Percentiles rank a stretch among this genome's conserved stretches.
phyloP scores from a whole-genome alignment of 805 yeast genomes.

The Wickerhamomyces subpelliculosus region DNA sequence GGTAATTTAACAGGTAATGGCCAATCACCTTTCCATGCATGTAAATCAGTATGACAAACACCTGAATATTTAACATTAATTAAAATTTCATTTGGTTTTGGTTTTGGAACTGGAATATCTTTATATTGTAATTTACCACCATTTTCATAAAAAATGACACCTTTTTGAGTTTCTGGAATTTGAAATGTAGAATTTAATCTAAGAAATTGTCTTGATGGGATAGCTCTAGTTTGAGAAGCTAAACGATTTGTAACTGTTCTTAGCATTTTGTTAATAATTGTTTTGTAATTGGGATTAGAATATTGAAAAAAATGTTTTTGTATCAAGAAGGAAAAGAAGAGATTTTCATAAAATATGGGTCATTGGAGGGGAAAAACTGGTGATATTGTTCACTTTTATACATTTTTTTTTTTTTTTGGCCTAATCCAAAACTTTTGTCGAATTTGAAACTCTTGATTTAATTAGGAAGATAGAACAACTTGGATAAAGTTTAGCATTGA shows the following conservation, averaged over 20 bases:
- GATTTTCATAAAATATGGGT: too few relatives aligned
- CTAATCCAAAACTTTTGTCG: too few relatives aligned
- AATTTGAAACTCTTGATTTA: too few relatives aligned
- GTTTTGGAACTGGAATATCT: constrained; percentile 76
- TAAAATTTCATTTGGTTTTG: constrained; percentile 71
- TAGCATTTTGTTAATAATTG: too few relatives aligned
- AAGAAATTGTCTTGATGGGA: constrained; percentile 9
- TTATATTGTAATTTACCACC: constrained; percentile 59
- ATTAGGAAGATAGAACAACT: too few relatives aligned
- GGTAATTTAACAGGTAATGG: constrained; percentile 71
- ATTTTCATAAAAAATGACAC: constrained; percentile 57
- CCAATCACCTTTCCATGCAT: constrained; percentile 95
- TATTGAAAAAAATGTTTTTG: neutral
- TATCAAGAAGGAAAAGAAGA: too few relatives aligned
- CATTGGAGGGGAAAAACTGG: too few relatives aligned
- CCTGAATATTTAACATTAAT: constrained; percentile 83
- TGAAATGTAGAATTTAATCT: constrained; percentile 22
- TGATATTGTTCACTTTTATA: too few relatives aligned
- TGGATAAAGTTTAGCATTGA: too few relatives aligned
- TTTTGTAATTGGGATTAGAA: too few relatives aligned
- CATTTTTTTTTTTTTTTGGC: too few relatives aligned
- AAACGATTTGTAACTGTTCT: constrained; percentile 16
- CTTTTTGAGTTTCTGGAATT: constrained; percentile 67
- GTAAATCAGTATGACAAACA: constrained; percentile 91
- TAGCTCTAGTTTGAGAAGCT: constrained; percentile 5